Base-by-base conservation (phyloP, 352 stramenopile species). In the Phytophthora boehmeriae region DNA sequence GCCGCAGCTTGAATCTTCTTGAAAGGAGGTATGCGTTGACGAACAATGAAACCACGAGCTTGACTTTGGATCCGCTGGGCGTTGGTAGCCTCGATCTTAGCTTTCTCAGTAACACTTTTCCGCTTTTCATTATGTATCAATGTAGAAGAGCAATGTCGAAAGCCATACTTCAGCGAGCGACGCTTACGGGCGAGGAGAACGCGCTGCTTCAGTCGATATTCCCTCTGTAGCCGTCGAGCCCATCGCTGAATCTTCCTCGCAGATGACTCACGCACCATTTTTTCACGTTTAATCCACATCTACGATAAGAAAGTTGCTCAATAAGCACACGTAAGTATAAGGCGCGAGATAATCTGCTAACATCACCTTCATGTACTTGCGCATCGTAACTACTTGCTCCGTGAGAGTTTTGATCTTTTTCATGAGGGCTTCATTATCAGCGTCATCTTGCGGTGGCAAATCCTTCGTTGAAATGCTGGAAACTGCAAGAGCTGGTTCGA, bases 291-390 rank as follows among this genome's bases (percentile, higher is more conserved):
- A 50, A 91, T 72, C 82, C 82, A 91, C 4, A 86, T 63, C 76
- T 85, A 55, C 16, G 35, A 10, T 8, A 39, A 46, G 23, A 59
- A 4, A 3, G 27, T 6, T 45, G 20, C 8, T 6, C 10, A 14
- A 22, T 11, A 16, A 19, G 17, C 11, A 39, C 30, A 19, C 8
- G 16, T 10, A 30, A 17, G n/a, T n/a, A 2, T 44, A 6, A 20
- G 23, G 25, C 3, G 3, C 25, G 25, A 6, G 25, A 30, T 30
- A 6, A 30, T 30, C 25, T 41, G 13, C 5, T 39, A 27, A 22
- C 2, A 1, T 16, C 55, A 87, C 82, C 34, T 89, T 92, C 54
- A 89, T 81, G 61, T 90, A 92, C 53, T 89, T 89, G 63, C 82
- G 78, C 65, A 92, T 85, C 13, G 66, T 69, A 0, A 49, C 32